Conservation (phyloP, 2,329 filamentous ascomycete species). For the Clarireedia hainanense region DNA sequence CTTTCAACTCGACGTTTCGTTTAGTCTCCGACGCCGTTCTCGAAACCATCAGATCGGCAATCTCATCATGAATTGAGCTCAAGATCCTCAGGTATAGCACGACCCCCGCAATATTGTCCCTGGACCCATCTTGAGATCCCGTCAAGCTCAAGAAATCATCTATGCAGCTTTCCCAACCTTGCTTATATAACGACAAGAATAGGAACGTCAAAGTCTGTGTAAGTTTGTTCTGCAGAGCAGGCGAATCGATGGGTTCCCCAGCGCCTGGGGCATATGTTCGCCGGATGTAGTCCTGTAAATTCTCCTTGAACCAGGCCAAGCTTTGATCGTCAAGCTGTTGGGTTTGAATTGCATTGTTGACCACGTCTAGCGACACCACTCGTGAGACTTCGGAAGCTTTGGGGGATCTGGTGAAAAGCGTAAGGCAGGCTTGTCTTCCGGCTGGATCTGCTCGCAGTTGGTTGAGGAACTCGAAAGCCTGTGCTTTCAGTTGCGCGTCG, state of each 20-base stretch:
- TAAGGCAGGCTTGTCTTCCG: constrained; percentile 84
- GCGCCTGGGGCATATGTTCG: constrained; percentile 58
- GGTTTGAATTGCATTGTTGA: constrained; percentile 84
- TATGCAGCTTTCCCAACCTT: constrained; percentile 83
- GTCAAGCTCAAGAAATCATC: constrained; percentile 82
- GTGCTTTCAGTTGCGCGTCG: constrained; percentile 65
- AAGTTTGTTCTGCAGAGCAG: constrained; percentile 88
- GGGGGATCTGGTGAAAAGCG: constrained; percentile 74
- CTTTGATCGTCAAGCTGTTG: constrained; percentile 67
- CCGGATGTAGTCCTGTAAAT: constrained; percentile 71
- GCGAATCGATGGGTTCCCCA: constrained; percentile 56
- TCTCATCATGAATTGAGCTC: constrained; percentile 89
- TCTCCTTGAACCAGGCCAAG: constrained; percentile 70
- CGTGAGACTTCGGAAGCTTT: constrained; percentile 76
- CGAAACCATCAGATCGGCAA: constrained; percentile 83
- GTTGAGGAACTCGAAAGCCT: constrained; percentile 74
- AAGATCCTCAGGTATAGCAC: constrained; percentile 84
- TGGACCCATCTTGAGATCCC: constrained; percentile 48
- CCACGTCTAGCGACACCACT: constrained; percentile 81
- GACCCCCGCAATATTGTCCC: constrained; percentile 67
- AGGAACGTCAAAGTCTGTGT: constrained; percentile 93
- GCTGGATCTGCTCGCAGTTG: constrained; percentile 75
- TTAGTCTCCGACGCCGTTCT: constrained; percentile 72
- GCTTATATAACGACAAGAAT: constrained; percentile 78
- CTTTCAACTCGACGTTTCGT: constrained; percentile 84